phyloP scores from a whole-genome alignment of 164 flowering plant species.

The Paratinospora sagittata region DNA sequence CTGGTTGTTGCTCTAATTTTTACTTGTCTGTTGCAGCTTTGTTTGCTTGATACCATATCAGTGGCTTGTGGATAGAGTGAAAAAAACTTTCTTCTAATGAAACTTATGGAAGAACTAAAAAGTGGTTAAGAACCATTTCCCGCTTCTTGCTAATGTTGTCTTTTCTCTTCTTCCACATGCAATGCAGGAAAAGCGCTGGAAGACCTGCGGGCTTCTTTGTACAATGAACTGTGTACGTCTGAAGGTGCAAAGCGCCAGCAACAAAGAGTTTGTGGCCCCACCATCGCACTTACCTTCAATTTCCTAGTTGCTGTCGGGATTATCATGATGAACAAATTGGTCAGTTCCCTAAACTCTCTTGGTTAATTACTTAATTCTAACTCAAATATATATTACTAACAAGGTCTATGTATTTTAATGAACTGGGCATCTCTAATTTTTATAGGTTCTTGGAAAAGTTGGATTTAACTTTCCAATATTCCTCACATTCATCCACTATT shows the following conservation, averaged over 20 bases:
- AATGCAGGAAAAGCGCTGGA: slow-evolving; percentile 75
- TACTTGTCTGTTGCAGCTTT: too few species aligned
- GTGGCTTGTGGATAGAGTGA: too few species aligned
- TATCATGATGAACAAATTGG: slow-evolving; percentile 92
- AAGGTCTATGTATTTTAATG: background rate
- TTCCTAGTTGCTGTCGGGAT: slow-evolving; percentile 84
- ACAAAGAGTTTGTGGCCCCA: slow-evolving; percentile 70
- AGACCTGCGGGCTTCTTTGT: slow-evolving; percentile 66
- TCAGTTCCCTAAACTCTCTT: slow-evolving; percentile 20
- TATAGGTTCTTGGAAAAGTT: slow-evolving; percentile 79
- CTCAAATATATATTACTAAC: background rate
- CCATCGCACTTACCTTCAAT: slow-evolving; percentile 78
- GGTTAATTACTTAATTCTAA: background rate
- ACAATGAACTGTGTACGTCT: slow-evolving; percentile 62
- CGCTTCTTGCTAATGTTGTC: background rate
- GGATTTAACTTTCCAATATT: slow-evolving; percentile 85
- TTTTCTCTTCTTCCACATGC: slow-evolving; percentile 1
- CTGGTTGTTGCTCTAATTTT: too few species aligned
- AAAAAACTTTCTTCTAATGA: background rate
- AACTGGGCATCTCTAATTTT: slow-evolving; percentile 1
- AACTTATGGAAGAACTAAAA: background rate
- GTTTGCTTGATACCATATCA: too few species aligned
- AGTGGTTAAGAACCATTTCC: background rate
- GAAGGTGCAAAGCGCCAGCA: slow-evolving; percentile 78
- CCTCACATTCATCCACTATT: slow-evolving; percentile 82